These are phyloP conservation scores for Rosa chinensis DNA, from an alignment of 306 rosid species.

Conservation along the genomic window DNA sequence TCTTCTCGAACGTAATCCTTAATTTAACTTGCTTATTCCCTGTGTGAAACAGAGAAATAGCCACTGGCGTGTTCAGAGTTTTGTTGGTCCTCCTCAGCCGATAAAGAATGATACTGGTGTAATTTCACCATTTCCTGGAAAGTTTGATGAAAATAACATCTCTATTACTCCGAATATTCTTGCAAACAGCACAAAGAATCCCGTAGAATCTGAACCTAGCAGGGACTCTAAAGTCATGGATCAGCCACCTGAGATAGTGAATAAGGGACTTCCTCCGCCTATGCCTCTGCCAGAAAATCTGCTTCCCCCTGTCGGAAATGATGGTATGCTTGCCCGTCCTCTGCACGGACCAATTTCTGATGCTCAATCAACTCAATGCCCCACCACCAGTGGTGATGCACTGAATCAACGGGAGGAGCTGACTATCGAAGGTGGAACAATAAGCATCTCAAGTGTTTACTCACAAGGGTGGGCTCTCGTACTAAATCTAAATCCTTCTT, in stretches of 20 bases:
- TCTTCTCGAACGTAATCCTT: constrained; percentile 13
- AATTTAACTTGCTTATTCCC: constrained; percentile 19
- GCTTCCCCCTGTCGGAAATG: constrained; percentile 59
- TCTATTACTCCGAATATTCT: constrained; percentile 61
- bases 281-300: constrained; percentile 49
- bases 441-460: constrained; percentile 85
- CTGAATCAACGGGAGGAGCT: constrained; percentile 62
- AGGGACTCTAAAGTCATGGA: constrained; percentile 55
- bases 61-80: constrained; percentile 93
- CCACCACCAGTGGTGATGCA: constrained; percentile 43
- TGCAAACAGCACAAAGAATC: constrained; percentile 47
- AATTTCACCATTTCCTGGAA: constrained; percentile 65
- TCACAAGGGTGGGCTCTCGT: constrained; percentile 81
- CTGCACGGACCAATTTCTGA: constrained; percentile 64
- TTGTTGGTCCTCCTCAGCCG: constrained; percentile 63
- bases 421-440: constrained; percentile 86
- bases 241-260: constrained; percentile 61
- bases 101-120: constrained; percentile 65
- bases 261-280: constrained; percentile 58
- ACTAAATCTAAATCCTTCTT: not conserved
- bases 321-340: constrained; percentile 64
- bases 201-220: constrained; percentile 54
- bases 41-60: constrained; percentile 76
- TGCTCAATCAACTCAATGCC: constrained; percentile 66
- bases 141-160: constrained; percentile 69